These are phyloP conservation scores for Aphanoascus verrucosus DNA, from an alignment of 2,329 filamentous ascomycete genomes.

Conservation along the genomic window DNA sequence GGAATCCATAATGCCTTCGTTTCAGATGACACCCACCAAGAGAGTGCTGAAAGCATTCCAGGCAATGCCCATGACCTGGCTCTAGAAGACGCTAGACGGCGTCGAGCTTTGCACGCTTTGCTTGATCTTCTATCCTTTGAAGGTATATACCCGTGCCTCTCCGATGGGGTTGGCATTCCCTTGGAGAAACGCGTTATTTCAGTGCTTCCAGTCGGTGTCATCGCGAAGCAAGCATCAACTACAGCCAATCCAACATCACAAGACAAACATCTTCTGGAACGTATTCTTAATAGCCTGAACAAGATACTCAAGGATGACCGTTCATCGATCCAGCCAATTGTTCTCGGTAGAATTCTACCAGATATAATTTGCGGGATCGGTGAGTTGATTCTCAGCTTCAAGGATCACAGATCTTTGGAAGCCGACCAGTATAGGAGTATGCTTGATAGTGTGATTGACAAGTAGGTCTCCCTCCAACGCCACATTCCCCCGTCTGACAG, in stretches of 20 bases:
- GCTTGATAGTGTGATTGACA: constrained; percentile 26
- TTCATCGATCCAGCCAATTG: constrained; percentile 30
- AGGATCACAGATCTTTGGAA: constrained; percentile 14
- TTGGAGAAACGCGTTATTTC: constrained; percentile 36
- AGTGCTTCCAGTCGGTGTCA: constrained; percentile 33
- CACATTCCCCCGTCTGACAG: background rate
- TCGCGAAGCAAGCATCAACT: constrained; percentile 27
- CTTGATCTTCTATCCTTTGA: constrained; percentile 36
- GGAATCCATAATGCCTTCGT: constrained; percentile 29
- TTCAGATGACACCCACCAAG: constrained; percentile 6
- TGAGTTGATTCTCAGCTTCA: constrained; percentile 32
- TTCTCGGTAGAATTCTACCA: constrained; percentile 32
- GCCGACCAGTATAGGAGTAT: constrained; percentile 18
- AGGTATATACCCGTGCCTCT: constrained; percentile 37
- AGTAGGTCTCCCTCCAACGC: constrained; percentile 21
- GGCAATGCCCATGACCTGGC: constrained; percentile 21
- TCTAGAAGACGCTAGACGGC: constrained; percentile 34
- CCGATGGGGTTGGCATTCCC: constrained; percentile 35
- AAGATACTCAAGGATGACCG: constrained; percentile 26
- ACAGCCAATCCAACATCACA: constrained; percentile 16
- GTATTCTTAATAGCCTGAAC: constrained; percentile 23
- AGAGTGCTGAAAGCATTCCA: constrained; percentile 5
- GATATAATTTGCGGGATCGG: constrained; percentile 32
- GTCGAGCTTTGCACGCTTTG: constrained; percentile 31
- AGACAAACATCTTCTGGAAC: constrained; percentile 24